Evolutionary conservation across 2,329 filamentous ascomycete species (phyloP).

Genomic region (Sclerotinia trifoliorum): DNA sequence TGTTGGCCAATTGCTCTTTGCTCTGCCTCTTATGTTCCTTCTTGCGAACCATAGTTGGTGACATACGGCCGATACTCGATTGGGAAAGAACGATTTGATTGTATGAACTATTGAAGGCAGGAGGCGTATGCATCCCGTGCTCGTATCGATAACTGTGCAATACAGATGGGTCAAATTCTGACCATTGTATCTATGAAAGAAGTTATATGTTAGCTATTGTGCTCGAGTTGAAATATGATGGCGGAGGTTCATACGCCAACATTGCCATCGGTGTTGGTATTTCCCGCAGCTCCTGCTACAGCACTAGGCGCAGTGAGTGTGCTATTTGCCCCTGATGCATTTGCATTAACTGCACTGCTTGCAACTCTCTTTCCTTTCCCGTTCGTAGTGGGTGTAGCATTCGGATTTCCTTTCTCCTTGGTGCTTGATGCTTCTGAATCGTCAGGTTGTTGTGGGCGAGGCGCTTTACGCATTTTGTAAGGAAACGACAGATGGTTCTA

Average conservation of each 20-base stretch:
- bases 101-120: slow-evolving; percentile 65
- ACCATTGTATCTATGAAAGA: slow-evolving; percentile 57
- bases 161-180: slow-evolving; percentile 62
- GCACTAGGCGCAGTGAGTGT: slow-evolving; percentile 26
- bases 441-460: slow-evolving; percentile 37
- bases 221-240: neutral
- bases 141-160: slow-evolving; percentile 75
- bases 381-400: slow-evolving; percentile 28
- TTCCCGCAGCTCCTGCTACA: slow-evolving; percentile 24
- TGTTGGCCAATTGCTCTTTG: slow-evolving; percentile 69
- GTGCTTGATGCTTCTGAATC: slow-evolving; percentile 42
- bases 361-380: slow-evolving; percentile 38
- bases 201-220: slow-evolving; percentile 14
- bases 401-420: slow-evolving; percentile 38
- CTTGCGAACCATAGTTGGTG: slow-evolving; percentile 71
- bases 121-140: slow-evolving; percentile 68
- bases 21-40: slow-evolving; percentile 64
- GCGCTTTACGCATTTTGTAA: slow-evolving; percentile 26
- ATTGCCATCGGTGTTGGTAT: slow-evolving; percentile 29
- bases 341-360: slow-evolving; percentile 26
- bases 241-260: slow-evolving; percentile 33
- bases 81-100: slow-evolving; percentile 61
- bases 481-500: too few relatives aligned
- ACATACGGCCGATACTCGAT: slow-evolving; percentile 67
- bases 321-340: slow-evolving; percentile 38